Evolutionary conservation across 768 basidiomycete genomes (phyloP).

Genomic region (Tulasnella sp.): DNA sequence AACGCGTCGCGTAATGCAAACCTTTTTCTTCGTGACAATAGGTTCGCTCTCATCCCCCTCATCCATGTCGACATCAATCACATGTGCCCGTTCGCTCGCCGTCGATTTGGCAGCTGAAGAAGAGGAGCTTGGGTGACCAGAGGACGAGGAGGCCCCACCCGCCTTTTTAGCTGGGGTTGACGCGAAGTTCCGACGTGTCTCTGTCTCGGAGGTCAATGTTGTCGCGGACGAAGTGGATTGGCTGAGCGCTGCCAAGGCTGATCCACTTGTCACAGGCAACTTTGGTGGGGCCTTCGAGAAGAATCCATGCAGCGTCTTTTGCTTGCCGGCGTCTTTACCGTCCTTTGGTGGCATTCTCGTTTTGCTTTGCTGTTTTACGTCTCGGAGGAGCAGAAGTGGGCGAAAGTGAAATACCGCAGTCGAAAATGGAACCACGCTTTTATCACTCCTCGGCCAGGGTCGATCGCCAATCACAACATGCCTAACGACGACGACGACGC

Average conservation of each 20-base stretch:
- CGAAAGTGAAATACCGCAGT: too few relatives aligned
- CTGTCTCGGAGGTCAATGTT: not conserved
- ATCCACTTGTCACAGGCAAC: not conserved
- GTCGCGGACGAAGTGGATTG: not conserved
- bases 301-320: slow-evolving; percentile 15
- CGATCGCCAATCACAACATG: too few relatives aligned
- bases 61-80: slow-evolving; percentile 63
- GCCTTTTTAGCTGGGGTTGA: slow-evolving; percentile 1
- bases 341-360: slow-evolving; percentile 15
- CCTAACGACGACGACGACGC: too few relatives aligned
- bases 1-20: not conserved
- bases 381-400: too few relatives aligned
- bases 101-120: not conserved
- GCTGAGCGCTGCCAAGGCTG: not conserved
- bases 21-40: slow-evolving; percentile 24
- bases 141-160: slow-evolving; percentile 53
- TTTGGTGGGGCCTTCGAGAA: slow-evolving; percentile 11
- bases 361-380: too few relatives aligned
- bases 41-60: slow-evolving; percentile 37
- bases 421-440: too few relatives aligned
- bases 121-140: slow-evolving; percentile 35
- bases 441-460: too few relatives aligned
- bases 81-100: not conserved
- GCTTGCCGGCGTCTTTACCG: slow-evolving; percentile 7
- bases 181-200: not conserved